Evolutionary conservation across 805 yeast genomes (phyloP).

Genomic region (Kazachstania kunashirensis): DNA sequence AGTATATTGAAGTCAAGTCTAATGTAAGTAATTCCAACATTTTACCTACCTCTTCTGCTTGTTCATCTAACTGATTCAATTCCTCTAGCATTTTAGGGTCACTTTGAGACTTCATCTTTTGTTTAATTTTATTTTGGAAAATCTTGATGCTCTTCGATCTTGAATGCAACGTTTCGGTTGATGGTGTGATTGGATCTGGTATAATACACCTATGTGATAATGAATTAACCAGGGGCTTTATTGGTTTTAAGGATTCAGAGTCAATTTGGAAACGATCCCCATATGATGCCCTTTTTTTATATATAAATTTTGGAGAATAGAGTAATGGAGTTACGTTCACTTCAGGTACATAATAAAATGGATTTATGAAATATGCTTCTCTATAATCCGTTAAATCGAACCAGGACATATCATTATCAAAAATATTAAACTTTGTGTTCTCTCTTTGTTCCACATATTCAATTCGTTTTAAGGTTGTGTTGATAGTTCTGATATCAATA

Average conservation of each 20-base stretch:
- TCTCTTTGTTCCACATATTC: constrained; percentile 13
- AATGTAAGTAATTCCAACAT: constrained; percentile 14
- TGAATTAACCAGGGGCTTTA: constrained; percentile 42
- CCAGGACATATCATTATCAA: constrained; percentile 52
- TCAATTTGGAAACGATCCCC: constrained; percentile 35
- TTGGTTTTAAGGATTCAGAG: constrained; percentile 27
- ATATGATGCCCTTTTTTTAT: constrained; percentile 52
- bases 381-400: constrained; percentile 51
- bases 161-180: constrained; percentile 12
- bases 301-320: constrained; percentile 60
- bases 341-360: constrained; percentile 30
- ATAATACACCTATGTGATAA: constrained; percentile 57
- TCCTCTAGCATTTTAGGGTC: constrained; percentile 12
- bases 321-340: constrained; percentile 53
- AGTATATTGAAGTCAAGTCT: constrained; percentile 13
- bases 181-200: constrained; percentile 15
- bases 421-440: constrained; percentile 28
- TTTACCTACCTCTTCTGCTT: constrained; percentile 10
- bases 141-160: constrained; percentile 22
- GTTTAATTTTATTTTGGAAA: constrained; percentile 39
- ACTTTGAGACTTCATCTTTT: constrained; percentile 24
- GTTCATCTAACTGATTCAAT: constrained; percentile 8
- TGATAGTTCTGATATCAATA: constrained; percentile 52
- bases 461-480: constrained; percentile 35
- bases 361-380: constrained; percentile 41